Conservation (phyloP, 1,139 yeast species). For the Diutina pseudorugosa region DNA sequence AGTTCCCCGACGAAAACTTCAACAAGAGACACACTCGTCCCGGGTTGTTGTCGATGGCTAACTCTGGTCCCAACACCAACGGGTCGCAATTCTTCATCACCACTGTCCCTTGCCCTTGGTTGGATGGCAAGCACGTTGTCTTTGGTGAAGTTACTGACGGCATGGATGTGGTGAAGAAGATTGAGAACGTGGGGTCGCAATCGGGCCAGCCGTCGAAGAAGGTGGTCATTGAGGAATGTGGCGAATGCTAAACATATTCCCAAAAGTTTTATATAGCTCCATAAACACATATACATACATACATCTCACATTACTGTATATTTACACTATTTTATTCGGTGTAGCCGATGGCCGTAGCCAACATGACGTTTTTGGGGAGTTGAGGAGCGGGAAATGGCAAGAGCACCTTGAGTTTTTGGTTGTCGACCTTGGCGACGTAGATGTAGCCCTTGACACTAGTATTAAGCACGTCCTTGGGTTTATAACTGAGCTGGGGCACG, state of each 20-base stretch:
- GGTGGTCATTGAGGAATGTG: conserved; percentile 28
- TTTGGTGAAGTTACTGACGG: conserved; percentile 32
- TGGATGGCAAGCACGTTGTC: conserved; percentile 30
- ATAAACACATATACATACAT: too few relatives aligned
- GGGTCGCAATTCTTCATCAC: conserved; percentile 32
- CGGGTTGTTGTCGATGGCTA: conserved; percentile 31
- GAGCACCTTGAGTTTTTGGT: conserved; percentile 59
- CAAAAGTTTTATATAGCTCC: not conserved
- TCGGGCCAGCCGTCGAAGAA: conserved; percentile 17
- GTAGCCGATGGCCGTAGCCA: conserved; percentile 59
- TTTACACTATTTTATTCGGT: conserved; percentile 32
- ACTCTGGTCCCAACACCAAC: conserved; percentile 32
- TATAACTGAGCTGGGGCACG: conserved; percentile 28
- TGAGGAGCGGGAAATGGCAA: conserved; percentile 76
- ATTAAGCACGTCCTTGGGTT: conserved; percentile 37
- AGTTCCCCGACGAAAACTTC: conserved; percentile 29
- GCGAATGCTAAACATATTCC: conserved; percentile 14
- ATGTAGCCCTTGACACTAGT: conserved; percentile 58
- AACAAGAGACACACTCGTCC: conserved; percentile 21
- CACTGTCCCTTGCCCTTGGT: conserved; percentile 32
- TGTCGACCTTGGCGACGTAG: conserved; percentile 43
- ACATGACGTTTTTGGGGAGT: conserved; percentile 55
- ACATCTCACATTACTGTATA: not conserved
- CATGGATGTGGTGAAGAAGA: conserved; percentile 24
- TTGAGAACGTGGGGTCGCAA: conserved; percentile 22